phyloP scores from a whole-genome alignment of 2,329 filamentous ascomycete genomes.

The Sclerotinia subarctica region DNA sequence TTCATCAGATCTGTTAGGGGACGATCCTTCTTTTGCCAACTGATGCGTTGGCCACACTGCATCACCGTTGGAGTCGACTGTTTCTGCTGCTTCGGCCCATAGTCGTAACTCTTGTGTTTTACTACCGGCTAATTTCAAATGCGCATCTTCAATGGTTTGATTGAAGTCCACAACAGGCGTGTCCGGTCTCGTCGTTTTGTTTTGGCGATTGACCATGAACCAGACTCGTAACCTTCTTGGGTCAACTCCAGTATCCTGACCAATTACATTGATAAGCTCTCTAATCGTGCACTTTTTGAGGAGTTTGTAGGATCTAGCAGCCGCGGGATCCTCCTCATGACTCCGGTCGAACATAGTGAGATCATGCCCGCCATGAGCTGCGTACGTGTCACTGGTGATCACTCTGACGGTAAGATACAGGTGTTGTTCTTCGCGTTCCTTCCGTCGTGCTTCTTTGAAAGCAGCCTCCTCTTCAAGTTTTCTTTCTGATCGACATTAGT shows the following conservation, averaged over 20 bases:
- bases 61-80: constrained; percentile 63
- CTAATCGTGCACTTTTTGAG: constrained; percentile 71
- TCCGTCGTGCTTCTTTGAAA: constrained; percentile 70
- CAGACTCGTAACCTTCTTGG: constrained; percentile 75
- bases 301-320: constrained; percentile 69
- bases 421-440: constrained; percentile 91
- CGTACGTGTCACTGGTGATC: constrained; percentile 78
- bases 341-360: constrained; percentile 66
- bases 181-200: constrained; percentile 92
- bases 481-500: constrained; percentile 50
- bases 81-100: constrained; percentile 78
- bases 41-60: constrained; percentile 68
- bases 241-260: constrained; percentile 65
- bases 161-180: constrained; percentile 75
- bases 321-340: constrained; percentile 56
- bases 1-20: constrained; percentile 54
- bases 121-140: constrained; percentile 63
- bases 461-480: constrained; percentile 80
- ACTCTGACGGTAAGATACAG: constrained; percentile 84
- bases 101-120: constrained; percentile 68
- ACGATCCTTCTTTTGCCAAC: constrained; percentile 53
- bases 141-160: constrained; percentile 74
- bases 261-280: constrained; percentile 70
- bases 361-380: constrained; percentile 78
- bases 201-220: constrained; percentile 98